Conservation (phyloP, 345 rosid genomes). For the Rhodomyrtus tomentosa region DNA sequence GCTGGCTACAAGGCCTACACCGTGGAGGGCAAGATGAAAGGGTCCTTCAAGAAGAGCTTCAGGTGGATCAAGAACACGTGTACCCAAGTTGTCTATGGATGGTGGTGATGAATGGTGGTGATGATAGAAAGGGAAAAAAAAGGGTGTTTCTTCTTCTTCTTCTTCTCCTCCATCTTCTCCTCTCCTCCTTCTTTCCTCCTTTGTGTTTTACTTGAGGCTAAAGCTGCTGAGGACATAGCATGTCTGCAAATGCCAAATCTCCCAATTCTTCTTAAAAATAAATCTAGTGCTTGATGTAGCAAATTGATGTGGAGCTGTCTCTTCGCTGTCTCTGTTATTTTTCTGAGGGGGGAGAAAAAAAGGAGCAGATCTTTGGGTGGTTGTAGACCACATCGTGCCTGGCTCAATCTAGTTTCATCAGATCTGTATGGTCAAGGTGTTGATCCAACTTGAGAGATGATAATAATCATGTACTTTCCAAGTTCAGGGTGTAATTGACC, state of each 20-base stretch:
- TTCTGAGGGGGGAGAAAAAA: background rate
- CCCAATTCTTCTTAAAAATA: background rate
- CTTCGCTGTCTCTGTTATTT: background rate
- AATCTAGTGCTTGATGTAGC: background rate
- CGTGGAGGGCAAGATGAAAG: constrained; percentile 86
- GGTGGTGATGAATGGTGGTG: constrained; percentile 21
- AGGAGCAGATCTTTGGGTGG: background rate
- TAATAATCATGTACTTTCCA: background rate
- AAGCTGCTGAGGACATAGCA: background rate
- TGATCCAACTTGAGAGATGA: background rate
- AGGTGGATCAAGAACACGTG: constrained; percentile 81
- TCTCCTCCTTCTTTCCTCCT: background rate
- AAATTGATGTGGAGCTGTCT: background rate
- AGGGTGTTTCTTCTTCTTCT: background rate
- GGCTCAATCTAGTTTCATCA: background rate
- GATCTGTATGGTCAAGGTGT: background rate
- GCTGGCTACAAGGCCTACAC: constrained; percentile 73
- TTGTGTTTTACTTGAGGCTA: background rate
- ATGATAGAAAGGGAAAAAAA: background rate
- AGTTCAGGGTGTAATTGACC: background rate
- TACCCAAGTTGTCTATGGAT: constrained; percentile 50
- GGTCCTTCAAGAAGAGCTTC: constrained; percentile 73
- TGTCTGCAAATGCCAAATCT: background rate
- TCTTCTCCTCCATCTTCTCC: background rate
- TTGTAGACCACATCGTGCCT: background rate